phyloP scores from a whole-genome alignment of 2,329 filamentous ascomycete species.

The Fusarium domesticum region DNA sequence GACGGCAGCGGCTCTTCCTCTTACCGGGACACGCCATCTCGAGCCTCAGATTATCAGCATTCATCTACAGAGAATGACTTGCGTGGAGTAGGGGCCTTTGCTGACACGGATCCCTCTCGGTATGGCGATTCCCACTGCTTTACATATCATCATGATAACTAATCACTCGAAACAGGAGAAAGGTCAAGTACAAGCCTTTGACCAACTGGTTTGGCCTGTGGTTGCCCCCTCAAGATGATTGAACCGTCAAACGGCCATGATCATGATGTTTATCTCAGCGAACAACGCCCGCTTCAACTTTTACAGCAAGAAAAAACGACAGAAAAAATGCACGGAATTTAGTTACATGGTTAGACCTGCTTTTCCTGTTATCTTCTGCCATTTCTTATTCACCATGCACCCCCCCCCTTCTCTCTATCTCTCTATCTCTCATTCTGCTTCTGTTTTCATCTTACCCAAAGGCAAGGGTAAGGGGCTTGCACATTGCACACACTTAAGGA shows the following conservation, averaged over 20 bases:
- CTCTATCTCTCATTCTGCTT: conserved; percentile 1
- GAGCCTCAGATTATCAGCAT: conserved; percentile 7
- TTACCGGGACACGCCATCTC: conserved; percentile 11
- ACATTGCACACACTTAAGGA: too few species aligned
- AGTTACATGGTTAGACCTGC: neutral
- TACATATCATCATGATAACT: neutral
- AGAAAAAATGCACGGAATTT: too few species aligned
- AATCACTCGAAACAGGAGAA: conserved; percentile 13
- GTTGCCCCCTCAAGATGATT: conserved; percentile 21
- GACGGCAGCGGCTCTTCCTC: conserved; percentile 8
- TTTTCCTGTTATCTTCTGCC: neutral
- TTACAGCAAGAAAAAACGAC: too few species aligned
- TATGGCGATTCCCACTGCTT: neutral
- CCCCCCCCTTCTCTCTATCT: neutral
- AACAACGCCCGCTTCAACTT: neutral
- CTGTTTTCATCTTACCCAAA: neutral
- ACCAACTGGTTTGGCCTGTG: conserved; percentile 30
- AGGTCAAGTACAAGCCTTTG: conserved; percentile 29
- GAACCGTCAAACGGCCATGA: neutral
- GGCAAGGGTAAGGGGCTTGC: too few species aligned
- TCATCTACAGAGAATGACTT: conserved; percentile 20
- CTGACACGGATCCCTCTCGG: conserved; percentile 18
- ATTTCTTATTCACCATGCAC: neutral
- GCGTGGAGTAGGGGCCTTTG: conserved; percentile 25
- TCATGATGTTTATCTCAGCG: neutral